A percentile compares a stretch with the other conserved stretches of the same genome.
phyloP scores from a whole-genome alignment of 1,284 basidiomycete genomes.

The Malassezia equina region DNA sequence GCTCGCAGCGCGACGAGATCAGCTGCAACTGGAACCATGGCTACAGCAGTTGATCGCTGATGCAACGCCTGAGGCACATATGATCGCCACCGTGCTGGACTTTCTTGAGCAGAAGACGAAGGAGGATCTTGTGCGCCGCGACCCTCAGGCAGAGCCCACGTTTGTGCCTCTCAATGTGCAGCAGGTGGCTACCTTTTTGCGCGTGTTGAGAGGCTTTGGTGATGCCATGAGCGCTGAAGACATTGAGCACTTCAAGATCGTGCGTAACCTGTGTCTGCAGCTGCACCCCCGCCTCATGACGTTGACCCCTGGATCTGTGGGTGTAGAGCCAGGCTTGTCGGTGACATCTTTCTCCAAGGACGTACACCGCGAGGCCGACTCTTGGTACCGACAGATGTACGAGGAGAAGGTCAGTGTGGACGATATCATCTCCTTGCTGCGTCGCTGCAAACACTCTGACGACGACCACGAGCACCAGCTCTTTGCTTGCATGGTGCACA shows the following conservation, averaged over 20 bases:
- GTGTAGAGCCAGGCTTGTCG: constrained; percentile 78
- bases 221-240: constrained; percentile 56
- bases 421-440: constrained; percentile 77
- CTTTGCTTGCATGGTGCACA: constrained; percentile 97
- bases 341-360: constrained; percentile 80
- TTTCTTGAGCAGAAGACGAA: constrained; percentile 43
- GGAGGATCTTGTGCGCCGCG: constrained; percentile 41
- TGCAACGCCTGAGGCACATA: constrained; percentile 62
- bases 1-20: constrained; percentile 80
- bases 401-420: constrained; percentile 81
- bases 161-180: constrained; percentile 43
- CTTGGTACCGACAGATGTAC: constrained; percentile 97
- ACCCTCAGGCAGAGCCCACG: constrained; percentile 42
- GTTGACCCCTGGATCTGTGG: constrained; percentile 68
- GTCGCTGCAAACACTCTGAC: constrained; percentile 70
- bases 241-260: constrained; percentile 77
- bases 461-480: constrained; percentile 83
- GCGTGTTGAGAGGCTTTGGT: constrained; percentile 41
- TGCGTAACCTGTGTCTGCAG: constrained; percentile 86
- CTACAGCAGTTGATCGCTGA: constrained; percentile 69
- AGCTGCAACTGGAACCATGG: constrained; percentile 93
- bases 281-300: constrained; percentile 94
- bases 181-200: constrained; percentile 42
- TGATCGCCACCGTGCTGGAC: constrained; percentile 59
- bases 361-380: constrained; percentile 74